These are phyloP conservation scores for Cucumis variabilis DNA, from an alignment of 331 rosid genomes.

Conservation along the genomic window DNA sequence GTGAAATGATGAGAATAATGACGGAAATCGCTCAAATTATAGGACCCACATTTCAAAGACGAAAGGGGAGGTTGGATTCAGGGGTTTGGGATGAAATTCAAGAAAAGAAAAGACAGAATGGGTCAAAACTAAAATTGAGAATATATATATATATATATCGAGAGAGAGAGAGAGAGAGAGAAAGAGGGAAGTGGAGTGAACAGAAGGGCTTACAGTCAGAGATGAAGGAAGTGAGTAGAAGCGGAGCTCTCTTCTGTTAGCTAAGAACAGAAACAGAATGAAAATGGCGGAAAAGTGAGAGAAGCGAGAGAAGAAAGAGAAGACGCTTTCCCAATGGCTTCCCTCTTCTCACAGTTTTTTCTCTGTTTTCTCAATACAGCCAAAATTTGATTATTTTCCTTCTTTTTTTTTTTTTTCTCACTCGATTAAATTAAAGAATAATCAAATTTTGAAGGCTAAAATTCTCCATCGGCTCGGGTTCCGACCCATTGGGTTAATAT, in stretches of 20 bases:
- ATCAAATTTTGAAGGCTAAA: neutral
- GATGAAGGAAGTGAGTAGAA: neutral
- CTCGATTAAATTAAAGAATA: neutral
- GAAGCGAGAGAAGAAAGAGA: neutral
- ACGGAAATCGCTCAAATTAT: constrained; percentile 2
- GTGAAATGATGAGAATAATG: neutral
- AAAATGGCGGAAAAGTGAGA: constrained; percentile 11
- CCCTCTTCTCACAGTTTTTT: neutral
- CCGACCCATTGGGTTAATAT: neutral
- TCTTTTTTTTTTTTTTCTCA: neutral
- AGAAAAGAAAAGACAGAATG: neutral
- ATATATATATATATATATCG: neutral
- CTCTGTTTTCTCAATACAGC: neutral
- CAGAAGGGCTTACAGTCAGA: constrained; percentile 9
- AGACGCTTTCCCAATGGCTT: constrained; percentile 1
- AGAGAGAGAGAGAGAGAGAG: too few species aligned
- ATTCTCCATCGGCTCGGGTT: neutral
- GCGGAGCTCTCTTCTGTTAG: neutral
- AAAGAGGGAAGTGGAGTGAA: neutral
- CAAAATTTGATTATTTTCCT: neutral
- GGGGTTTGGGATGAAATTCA: neutral
- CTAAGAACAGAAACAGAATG: neutral
- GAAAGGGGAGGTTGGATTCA: constrained; percentile 1
- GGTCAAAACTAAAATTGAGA: constrained; percentile 1
- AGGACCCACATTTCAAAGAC: constrained; percentile 15